These are phyloP conservation scores for Fallopia convolvulus DNA, from an alignment of 148 eudicot genomes.

Conservation along the genomic window DNA sequence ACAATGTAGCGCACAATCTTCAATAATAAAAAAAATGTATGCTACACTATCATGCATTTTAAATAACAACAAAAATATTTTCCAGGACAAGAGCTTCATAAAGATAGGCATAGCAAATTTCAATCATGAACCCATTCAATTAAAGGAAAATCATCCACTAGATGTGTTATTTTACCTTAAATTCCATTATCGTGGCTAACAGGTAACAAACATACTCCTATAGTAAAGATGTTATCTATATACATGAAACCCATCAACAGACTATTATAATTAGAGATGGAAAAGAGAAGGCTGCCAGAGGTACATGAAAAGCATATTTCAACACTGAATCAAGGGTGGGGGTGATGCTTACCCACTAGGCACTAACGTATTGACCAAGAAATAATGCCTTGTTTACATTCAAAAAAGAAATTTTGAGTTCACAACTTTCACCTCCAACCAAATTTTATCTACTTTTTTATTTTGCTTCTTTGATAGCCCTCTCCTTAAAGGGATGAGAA, in stretches of 20 bases:
- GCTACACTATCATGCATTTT: not conserved
- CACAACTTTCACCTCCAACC: too few species aligned
- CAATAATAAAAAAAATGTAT: not conserved
- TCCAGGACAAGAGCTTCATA: not conserved
- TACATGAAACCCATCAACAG: too few species aligned
- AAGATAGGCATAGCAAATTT: not conserved
- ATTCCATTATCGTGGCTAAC: not conserved
- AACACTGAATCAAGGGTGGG: too few species aligned
- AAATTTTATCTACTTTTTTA: not conserved
- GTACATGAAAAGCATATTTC: too few species aligned
- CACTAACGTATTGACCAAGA: not conserved
- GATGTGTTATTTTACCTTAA: not conserved
- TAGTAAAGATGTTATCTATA: too few species aligned
- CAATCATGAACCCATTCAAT: not conserved
- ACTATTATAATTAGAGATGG: too few species aligned
- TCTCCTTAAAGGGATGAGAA: not conserved
- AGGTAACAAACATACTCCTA: not conserved
- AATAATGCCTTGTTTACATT: not conserved
- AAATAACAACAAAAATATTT: not conserved
- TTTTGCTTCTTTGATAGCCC: not conserved
- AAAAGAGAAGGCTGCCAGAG: too few species aligned
- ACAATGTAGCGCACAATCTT: not conserved
- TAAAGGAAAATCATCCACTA: not conserved
- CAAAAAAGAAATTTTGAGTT: too few species aligned
- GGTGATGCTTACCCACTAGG: too few species aligned